Percentiles rank a stretch among this genome's conserved stretches.
phyloP scores from a whole-genome alignment of 1,139 yeast genomes.

The Geotrichum carabidarum region DNA sequence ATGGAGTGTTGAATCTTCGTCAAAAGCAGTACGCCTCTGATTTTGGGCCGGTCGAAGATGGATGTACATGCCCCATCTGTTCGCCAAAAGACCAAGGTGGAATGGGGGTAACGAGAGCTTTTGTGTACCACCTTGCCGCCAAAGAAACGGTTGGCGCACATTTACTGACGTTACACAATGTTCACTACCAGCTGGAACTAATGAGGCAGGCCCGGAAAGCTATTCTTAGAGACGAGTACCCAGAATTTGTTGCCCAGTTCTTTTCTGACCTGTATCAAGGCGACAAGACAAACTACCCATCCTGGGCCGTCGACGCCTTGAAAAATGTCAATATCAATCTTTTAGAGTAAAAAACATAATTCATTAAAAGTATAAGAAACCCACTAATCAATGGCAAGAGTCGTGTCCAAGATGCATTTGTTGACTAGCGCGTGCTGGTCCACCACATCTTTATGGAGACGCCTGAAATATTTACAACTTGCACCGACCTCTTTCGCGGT shows the following conservation, averaged over 20 bases:
- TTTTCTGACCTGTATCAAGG: constrained; percentile 37
- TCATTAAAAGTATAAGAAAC: not conserved
- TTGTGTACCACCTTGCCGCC: constrained; percentile 38
- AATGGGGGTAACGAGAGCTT: constrained; percentile 40
- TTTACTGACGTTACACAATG: constrained; percentile 42
- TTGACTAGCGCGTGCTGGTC: constrained; percentile 29
- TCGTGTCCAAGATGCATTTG: constrained; percentile 24
- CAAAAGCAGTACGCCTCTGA: constrained; percentile 37
- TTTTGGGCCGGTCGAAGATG: constrained; percentile 38
- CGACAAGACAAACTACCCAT: constrained; percentile 36
- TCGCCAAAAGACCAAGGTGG: constrained; percentile 34
- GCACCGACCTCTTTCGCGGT: constrained; percentile 52
- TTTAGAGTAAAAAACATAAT: constrained; percentile 14
- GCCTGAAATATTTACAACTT: constrained; percentile 57
- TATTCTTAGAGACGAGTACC: constrained; percentile 40
- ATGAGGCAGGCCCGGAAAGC: constrained; percentile 42
- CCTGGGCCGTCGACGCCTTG: constrained; percentile 43
- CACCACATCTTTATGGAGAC: constrained; percentile 41
- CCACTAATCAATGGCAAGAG: constrained; percentile 9
- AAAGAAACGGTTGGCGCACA: constrained; percentile 45
- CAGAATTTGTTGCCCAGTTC: constrained; percentile 38
- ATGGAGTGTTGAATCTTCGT: constrained; percentile 39
- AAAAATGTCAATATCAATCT: constrained; percentile 36
- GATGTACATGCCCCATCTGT: constrained; percentile 43
- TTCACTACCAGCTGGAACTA: constrained; percentile 41